Base-by-base conservation (phyloP, 2,329 filamentous ascomycete species). In the Eutypella sp. region DNA sequence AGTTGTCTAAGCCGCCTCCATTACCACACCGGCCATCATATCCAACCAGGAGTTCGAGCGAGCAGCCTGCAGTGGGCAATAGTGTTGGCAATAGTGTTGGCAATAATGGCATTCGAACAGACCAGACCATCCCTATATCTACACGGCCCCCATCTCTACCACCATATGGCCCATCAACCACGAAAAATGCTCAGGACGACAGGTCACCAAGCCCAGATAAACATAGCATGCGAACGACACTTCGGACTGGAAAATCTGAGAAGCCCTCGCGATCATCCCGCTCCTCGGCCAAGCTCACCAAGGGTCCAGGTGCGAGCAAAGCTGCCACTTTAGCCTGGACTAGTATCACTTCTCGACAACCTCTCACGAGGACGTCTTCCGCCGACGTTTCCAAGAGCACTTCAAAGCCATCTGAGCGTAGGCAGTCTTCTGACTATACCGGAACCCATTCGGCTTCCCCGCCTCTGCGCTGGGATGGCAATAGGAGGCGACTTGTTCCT, bases 1-100 rank as follows among this genome's bases (percentile, higher is more conserved):
- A 95, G 55, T 73, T 95, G n/a, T 85, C 87, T n/a, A 81, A 83
- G 46, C 86, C 86, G 11, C 59, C 69, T n/a, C n/a, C n/a, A 11
- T 68, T 81, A 9, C 74, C 82, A 11, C 69, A 76, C 41, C 74
- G 87, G 20, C 78, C 81, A 22, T 72, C 76, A 1, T 63, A 78
- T 34, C 75, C 79, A n/a, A 67, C 64, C 44, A 76, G 71, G 64
- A 72, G 70, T 59, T 78, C 74, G 43, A 78, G 75, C 0, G 76
- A 79, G 34, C 65, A 66, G 25, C 67, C 70, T 34, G 63, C 69
- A 15, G 61, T 69, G 20, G 68, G 69, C 43, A 57, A n/a, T n/a
- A n/a, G n/a, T n/a, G n/a, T n/a, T n/a, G n/a, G n/a, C n/a, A n/a
- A n/a, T n/a, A n/a, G n/a, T n/a, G n/a, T n/a, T n/a, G n/a, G n/a